These are phyloP conservation scores for Scenedesmus sp. DNA, from an alignment of 163 green algal species.

Conservation along the genomic window DNA sequence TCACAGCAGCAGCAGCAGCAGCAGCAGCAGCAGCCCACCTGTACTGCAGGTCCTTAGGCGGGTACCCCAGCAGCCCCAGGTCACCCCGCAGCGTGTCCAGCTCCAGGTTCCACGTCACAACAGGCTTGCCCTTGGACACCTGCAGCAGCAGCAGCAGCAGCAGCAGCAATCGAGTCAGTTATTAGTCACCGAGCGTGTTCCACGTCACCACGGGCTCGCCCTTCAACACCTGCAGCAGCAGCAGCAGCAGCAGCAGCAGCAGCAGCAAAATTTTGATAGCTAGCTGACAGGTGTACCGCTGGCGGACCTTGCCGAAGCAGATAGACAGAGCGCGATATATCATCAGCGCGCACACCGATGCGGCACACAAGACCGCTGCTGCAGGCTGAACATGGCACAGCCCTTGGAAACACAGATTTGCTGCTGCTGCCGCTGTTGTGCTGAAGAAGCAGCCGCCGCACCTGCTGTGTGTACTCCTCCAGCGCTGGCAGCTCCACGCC, in stretches of 20 bases:
- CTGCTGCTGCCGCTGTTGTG: neutral
- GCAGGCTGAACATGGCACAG: neutral
- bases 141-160: constrained; percentile 56
- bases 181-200: no score
- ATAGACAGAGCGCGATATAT: neutral
- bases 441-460: neutral
- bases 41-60: constrained; percentile 93
- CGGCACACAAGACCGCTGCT: neutral
- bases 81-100: constrained; percentile 96
- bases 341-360: neutral
- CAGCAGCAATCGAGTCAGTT: neutral
- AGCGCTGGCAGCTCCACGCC: constrained; percentile 85
- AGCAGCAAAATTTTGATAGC: no score
- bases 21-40: no score
- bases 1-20: no score
- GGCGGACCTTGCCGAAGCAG: no score
- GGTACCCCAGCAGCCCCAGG: constrained; percentile 93
- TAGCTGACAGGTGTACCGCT: no score
- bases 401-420: no score
- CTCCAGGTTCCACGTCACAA: constrained; percentile 96
- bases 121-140: constrained; percentile 55
- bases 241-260: no score
- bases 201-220: no score
- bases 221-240: no score
- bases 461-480: constrained; percentile 64